Evolutionary conservation across 1,139 yeast genomes (phyloP).

Genomic region (Meyerozyma carpophila): DNA sequence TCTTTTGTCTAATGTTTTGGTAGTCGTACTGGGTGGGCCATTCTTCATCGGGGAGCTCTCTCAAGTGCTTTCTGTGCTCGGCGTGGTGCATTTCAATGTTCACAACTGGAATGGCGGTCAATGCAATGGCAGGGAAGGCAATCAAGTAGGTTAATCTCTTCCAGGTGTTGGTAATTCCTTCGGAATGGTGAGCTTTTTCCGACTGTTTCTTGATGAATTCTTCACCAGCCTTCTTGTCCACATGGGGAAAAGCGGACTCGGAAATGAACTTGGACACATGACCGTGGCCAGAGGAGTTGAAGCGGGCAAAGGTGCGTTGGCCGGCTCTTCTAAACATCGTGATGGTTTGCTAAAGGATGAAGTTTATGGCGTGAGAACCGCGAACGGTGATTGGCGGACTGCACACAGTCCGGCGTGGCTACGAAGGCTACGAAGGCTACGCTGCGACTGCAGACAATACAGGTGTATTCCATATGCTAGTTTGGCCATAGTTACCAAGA

Average conservation of each 20-base stretch:
- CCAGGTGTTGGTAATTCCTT: constrained; percentile 74
- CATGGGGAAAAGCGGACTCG: constrained; percentile 34
- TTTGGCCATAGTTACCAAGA: background rate
- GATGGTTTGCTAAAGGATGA: constrained; percentile 1
- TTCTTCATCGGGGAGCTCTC: constrained; percentile 77
- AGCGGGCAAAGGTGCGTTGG: constrained; percentile 40
- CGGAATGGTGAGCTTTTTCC: constrained; percentile 76
- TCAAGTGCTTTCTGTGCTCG: constrained; percentile 78
- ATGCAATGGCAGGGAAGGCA: constrained; percentile 75
- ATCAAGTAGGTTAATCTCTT: constrained; percentile 73
- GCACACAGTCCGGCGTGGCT: background rate
- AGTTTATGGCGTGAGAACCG: constrained; percentile 1
- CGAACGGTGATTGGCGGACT: background rate
- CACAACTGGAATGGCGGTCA: constrained; percentile 75
- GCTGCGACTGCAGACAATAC: too few species aligned
- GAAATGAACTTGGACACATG: constrained; percentile 37
- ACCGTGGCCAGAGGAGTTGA: constrained; percentile 38
- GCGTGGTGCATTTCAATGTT: constrained; percentile 83
- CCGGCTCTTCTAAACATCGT: constrained; percentile 33
- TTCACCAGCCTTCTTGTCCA: constrained; percentile 38
- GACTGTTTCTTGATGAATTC: constrained; percentile 37
- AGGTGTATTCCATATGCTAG: too few species aligned
- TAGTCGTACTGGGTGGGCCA: constrained; percentile 89
- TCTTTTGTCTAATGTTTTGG: constrained; percentile 82
- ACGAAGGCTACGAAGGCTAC: too few species aligned